These are phyloP conservation scores for Trichosporon ovoides DNA, from an alignment of 1,284 basidiomycete genomes.

Conservation along the genomic window DNA sequence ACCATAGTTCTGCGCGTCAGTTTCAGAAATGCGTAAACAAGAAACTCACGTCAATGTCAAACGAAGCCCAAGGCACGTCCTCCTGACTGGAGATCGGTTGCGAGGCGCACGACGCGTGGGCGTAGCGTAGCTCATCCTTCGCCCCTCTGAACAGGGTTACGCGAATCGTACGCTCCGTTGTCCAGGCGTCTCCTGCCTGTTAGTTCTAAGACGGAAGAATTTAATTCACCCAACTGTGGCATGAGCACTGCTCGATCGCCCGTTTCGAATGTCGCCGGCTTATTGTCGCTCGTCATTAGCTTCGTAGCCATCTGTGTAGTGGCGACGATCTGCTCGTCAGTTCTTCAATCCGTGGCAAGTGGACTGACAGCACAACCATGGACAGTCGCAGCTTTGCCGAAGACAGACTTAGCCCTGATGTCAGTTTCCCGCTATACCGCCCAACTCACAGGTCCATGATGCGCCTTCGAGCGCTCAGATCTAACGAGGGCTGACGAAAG, in stretches of 20 bases:
- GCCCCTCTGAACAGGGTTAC: conserved; percentile 40
- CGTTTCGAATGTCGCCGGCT: conserved; percentile 44
- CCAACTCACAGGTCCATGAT: conserved; percentile 43
- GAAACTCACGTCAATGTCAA: conserved; percentile 40
- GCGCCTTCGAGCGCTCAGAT: conserved; percentile 28
- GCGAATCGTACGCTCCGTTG: conserved; percentile 38
- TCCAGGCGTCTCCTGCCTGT: conserved; percentile 41
- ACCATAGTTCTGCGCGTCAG: not conserved
- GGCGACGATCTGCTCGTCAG: conserved; percentile 36
- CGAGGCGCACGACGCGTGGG: conserved; percentile 29
- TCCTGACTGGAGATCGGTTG: not conserved
- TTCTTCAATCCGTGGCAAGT: not conserved
- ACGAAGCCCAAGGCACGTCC: conserved; percentile 34
- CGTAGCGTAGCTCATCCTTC: conserved; percentile 40
- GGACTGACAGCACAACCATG: conserved; percentile 39
- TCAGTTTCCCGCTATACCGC: not conserved
- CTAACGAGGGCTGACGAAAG: conserved; percentile 44
- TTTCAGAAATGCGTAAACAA: not conserved
- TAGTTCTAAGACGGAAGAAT: not conserved
- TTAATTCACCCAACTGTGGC: conserved; percentile 42
- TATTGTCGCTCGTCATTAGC: conserved; percentile 41
- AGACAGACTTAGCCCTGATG: conserved; percentile 38
- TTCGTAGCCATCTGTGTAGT: conserved; percentile 48
- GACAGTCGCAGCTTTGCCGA: conserved; percentile 39
- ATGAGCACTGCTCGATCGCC: conserved; percentile 46